Percentiles rank a stretch among this genome's conserved stretches.
Conservation (phyloP, 257 asterid genomes). For the Haberlea rhodopensis region DNA sequence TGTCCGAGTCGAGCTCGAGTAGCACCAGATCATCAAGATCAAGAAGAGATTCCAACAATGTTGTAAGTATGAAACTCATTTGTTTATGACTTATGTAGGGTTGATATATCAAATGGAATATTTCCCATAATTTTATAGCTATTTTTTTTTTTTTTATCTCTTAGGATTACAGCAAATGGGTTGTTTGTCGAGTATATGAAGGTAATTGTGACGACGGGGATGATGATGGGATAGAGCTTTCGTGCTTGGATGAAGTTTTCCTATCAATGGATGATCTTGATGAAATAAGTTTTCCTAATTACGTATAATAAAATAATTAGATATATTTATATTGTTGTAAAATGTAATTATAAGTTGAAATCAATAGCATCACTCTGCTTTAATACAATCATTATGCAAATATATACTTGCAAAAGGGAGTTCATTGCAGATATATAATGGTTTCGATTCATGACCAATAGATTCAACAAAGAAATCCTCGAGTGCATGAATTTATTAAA, state of each 20-base stretch:
- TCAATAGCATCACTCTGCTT: too few relatives aligned
- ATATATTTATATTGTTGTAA: too few relatives aligned
- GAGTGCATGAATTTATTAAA: too few relatives aligned
- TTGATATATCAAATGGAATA: too few relatives aligned
- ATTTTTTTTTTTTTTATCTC: neutral
- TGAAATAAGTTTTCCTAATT: constrained; percentile 25
- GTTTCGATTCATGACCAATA: too few relatives aligned
- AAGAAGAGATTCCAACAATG: constrained; percentile 46
- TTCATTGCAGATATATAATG: too few relatives aligned
- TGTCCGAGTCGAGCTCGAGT: constrained; percentile 42
- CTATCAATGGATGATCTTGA: constrained; percentile 55
- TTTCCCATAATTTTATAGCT: too few relatives aligned
- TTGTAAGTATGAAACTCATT: too few relatives aligned
- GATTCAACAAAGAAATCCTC: too few relatives aligned
- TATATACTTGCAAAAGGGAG: too few relatives aligned
- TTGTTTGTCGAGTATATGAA: constrained; percentile 80
- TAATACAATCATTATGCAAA: too few relatives aligned
- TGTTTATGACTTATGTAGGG: too few relatives aligned
- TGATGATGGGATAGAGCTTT: constrained; percentile 43
- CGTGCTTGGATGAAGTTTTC: constrained; percentile 57
- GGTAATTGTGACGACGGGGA: constrained; percentile 37
- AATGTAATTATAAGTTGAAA: neutral
- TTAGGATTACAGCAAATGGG: constrained; percentile 89
- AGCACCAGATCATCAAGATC: constrained; percentile 51
- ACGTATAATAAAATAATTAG: neutral